These are phyloP conservation scores for Heliocybe sulcata DNA, from an alignment of 1,284 basidiomycete species.

Conservation along the genomic window DNA sequence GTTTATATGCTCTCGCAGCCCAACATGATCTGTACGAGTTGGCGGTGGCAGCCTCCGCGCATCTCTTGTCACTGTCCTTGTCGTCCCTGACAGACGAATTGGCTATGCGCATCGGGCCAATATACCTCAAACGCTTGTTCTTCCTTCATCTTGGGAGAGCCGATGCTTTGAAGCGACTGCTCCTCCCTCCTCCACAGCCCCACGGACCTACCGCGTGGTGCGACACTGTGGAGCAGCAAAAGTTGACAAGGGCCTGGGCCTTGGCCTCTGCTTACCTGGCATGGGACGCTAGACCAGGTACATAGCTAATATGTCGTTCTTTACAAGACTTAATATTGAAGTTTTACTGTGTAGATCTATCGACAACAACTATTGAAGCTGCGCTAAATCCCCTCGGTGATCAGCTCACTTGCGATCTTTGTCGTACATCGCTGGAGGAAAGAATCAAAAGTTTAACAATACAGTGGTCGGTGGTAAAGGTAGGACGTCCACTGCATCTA, in stretches of 20 bases:
- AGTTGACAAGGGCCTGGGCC: slow-evolving; percentile 12
- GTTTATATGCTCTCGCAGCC: slow-evolving; percentile 21
- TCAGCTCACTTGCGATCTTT: slow-evolving; percentile 14
- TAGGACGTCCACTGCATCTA: not conserved
- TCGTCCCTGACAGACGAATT: slow-evolving; percentile 18
- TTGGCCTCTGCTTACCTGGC: slow-evolving; percentile 11
- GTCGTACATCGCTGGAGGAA: slow-evolving; percentile 10
- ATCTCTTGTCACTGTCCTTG: slow-evolving; percentile 18
- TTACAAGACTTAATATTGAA: not conserved
- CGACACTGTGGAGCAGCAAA: slow-evolving; percentile 9
- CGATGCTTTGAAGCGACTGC: slow-evolving; percentile 16
- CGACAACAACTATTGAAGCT: slow-evolving; percentile 12
- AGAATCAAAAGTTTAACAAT: slow-evolving; percentile 14
- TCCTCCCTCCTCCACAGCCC: slow-evolving; percentile 7
- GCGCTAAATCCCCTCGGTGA: slow-evolving; percentile 13
- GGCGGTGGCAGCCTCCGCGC: slow-evolving; percentile 18
- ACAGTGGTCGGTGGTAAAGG: slow-evolving; percentile 19
- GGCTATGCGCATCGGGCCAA: slow-evolving; percentile 17
- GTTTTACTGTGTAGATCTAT: slow-evolving; percentile 3
- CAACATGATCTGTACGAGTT: slow-evolving; percentile 16
- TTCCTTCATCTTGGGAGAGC: slow-evolving; percentile 24
- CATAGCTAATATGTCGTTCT: not conserved
- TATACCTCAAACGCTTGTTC: slow-evolving; percentile 23
- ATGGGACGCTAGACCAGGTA: slow-evolving; percentile 12
- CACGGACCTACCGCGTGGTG: not conserved